These are phyloP conservation scores for Endocalyx cinctus DNA, from an alignment of 2,329 filamentous ascomycete genomes.

Conservation along the genomic window DNA sequence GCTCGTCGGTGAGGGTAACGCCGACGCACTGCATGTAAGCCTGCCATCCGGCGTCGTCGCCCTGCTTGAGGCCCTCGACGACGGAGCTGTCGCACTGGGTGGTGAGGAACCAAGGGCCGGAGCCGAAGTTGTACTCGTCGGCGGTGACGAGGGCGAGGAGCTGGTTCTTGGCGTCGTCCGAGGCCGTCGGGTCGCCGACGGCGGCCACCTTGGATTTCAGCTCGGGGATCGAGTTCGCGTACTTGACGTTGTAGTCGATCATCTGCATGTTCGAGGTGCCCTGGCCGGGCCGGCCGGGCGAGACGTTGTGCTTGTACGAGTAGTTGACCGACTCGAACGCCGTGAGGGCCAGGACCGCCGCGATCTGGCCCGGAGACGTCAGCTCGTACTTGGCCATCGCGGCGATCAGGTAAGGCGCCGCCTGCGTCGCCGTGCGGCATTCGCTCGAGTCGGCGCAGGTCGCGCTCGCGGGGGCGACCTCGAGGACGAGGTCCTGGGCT, in stretches of 20 bases:
- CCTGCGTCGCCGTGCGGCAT: conserved; percentile 61
- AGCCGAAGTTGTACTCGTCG: conserved; percentile 51
- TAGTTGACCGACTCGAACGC: conserved; percentile 68
- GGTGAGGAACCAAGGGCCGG: conserved; percentile 46
- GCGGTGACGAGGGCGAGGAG: conserved; percentile 40
- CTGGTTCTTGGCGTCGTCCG: conserved; percentile 29
- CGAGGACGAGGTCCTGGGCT: conserved; percentile 37
- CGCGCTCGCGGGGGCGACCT: conserved; percentile 54
- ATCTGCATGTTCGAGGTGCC: conserved; percentile 60
- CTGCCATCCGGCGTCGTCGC: conserved; percentile 37
- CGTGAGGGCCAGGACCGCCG: conserved; percentile 66
- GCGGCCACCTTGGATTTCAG: conserved; percentile 29
- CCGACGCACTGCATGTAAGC: conserved; percentile 47
- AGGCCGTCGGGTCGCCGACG: conserved; percentile 6
- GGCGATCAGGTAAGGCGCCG: conserved; percentile 50
- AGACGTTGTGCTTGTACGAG: conserved; percentile 66
- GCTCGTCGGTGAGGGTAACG: conserved; percentile 24
- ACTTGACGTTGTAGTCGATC: conserved; percentile 39
- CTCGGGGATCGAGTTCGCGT: conserved; percentile 39
- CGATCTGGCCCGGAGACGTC: conserved; percentile 53
- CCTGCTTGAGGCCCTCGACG: conserved; percentile 26
- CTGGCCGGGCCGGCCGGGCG: conserved; percentile 56
- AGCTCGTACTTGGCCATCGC: conserved; percentile 57
- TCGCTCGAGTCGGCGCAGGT: conserved; percentile 45
- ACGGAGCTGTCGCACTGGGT: conserved; percentile 37